phyloP scores from a whole-genome alignment of 257 asterid genomes.

The Primulina eburnea region DNA sequence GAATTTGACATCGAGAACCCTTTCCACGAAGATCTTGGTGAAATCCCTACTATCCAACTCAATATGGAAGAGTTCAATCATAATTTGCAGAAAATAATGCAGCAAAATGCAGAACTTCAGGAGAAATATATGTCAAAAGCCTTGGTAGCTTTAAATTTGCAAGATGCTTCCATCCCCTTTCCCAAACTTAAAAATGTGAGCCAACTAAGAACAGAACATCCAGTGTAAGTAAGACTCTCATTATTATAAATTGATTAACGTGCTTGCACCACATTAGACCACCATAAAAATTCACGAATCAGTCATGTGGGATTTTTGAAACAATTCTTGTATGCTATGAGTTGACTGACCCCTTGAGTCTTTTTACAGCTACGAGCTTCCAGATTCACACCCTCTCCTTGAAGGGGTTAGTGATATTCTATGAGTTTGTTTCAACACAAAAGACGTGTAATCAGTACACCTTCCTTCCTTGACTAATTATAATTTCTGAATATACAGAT shows the following conservation, averaged over 20 bases:
- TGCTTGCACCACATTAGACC: constrained; percentile 17
- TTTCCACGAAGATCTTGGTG: constrained; percentile 60
- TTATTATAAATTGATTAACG: constrained; percentile 10
- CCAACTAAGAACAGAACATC: constrained; percentile 96
- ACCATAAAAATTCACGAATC: constrained; percentile 9
- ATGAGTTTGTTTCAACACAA: constrained; percentile 17
- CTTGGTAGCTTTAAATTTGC: constrained; percentile 74
- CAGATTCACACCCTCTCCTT: constrained; percentile 86
- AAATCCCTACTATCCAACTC: constrained; percentile 83
- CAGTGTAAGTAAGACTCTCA: constrained; percentile 63
- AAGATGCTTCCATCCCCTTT: constrained; percentile 83
- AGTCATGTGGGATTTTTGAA: constrained; percentile 9
- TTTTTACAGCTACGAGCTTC: constrained; percentile 84
- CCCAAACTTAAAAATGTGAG: constrained; percentile 85
- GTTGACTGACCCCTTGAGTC: constrained; percentile 25
- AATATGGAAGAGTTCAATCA: constrained; percentile 78
- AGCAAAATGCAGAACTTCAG: constrained; percentile 56
- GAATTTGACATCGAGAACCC: constrained; percentile 64
- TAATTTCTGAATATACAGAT: constrained; percentile 48
- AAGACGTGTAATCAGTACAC: constrained; percentile 14
- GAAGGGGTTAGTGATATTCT: constrained; percentile 60
- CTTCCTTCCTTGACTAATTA: constrained; percentile 20
- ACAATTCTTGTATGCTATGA: constrained; percentile 7
- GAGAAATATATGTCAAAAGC: constrained; percentile 80
- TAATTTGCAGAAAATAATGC: constrained; percentile 64